phyloP scores from a whole-genome alignment of 192 early-diverging fungal species.

The Mortierella claussenii region DNA sequence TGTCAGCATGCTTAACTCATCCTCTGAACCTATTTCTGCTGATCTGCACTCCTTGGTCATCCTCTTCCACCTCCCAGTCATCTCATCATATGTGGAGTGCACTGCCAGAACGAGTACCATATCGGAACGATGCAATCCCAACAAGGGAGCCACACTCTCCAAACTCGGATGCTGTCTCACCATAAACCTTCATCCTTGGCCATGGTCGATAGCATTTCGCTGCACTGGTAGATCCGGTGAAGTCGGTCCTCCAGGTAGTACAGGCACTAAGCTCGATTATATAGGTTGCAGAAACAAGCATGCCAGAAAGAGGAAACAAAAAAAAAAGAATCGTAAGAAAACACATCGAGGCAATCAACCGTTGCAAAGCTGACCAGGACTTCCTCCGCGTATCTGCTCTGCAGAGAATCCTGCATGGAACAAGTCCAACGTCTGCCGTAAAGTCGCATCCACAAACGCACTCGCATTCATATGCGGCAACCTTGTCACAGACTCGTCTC shows the following conservation, averaged over 20 bases:
- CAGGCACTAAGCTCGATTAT: too few species aligned
- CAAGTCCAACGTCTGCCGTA: constrained; percentile 32
- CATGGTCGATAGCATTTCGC: constrained; percentile 18
- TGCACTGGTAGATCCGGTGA: constrained; percentile 25
- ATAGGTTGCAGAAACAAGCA: too few species aligned
- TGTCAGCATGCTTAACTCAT: too few species aligned
- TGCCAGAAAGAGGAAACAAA: too few species aligned
- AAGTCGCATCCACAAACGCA: constrained; percentile 32
- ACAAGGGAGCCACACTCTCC: constrained; percentile 18
- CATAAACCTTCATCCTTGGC: constrained; percentile 26
- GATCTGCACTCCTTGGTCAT: too few species aligned
- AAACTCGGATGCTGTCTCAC: constrained; percentile 6
- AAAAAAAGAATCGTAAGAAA: too few species aligned
- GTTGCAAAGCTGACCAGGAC: too few species aligned
- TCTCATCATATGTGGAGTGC: constrained; percentile 48
- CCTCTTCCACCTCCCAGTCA: too few species aligned
- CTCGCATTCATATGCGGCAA: constrained; percentile 19
- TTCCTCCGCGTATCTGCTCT: constrained; percentile 58
- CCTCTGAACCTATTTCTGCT: too few species aligned
- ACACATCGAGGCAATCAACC: too few species aligned
- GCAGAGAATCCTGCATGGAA: constrained; percentile 40
- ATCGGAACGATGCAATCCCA: constrained; percentile 51
- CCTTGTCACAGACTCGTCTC: constrained; percentile 20
- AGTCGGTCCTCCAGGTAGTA: constrained; percentile 62
- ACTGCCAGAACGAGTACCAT: constrained; percentile 34